Percentiles rank a stretch among this genome's conserved stretches.
Evolutionary conservation across 1,139 yeast genomes (phyloP).

Genomic region (Magnusiomyces tetraspermus): DNA sequence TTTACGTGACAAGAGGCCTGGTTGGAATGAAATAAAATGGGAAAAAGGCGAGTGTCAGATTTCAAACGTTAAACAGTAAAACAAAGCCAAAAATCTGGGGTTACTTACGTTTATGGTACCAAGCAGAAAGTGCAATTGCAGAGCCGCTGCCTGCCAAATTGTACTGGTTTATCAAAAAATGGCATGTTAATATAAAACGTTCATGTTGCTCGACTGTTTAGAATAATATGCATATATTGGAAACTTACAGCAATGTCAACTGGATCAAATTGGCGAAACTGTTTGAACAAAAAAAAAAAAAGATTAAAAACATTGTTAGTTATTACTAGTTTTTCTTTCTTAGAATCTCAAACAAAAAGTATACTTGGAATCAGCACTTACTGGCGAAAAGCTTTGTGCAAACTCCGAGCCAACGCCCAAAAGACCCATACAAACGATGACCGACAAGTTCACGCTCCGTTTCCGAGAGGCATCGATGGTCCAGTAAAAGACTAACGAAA

Average conservation of each 20-base stretch:
- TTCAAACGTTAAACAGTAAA: background rate
- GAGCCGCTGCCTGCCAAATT: slow-evolving; percentile 31
- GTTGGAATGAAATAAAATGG: background rate
- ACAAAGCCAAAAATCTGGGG: background rate
- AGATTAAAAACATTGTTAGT: too few species aligned
- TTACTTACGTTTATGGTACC: slow-evolving; percentile 32
- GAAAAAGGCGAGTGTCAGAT: background rate
- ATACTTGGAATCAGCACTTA: slow-evolving; percentile 12
- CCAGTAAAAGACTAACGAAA: slow-evolving; percentile 49
- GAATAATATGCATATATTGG: background rate
- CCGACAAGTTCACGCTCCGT: slow-evolving; percentile 37
- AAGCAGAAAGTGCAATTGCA: slow-evolving; percentile 28
- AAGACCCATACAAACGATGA: slow-evolving; percentile 37
- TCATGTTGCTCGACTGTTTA: too few species aligned
- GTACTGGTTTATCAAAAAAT: slow-evolving; percentile 16
- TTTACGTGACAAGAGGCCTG: slow-evolving; percentile 15
- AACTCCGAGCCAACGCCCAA: slow-evolving; percentile 48
- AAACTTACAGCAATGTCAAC: slow-evolving; percentile 29
- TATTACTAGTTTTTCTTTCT: too few species aligned
- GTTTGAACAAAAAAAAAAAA: slow-evolving; percentile 5
- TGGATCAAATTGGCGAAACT: slow-evolving; percentile 31
- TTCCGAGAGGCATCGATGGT: slow-evolving; percentile 39
- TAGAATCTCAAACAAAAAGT: too few species aligned
- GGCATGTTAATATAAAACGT: slow-evolving; percentile 2
- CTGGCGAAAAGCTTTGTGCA: slow-evolving; percentile 34